These are phyloP conservation scores for Prunus padus DNA, from an alignment of 306 rosid species.

Conservation along the genomic window DNA sequence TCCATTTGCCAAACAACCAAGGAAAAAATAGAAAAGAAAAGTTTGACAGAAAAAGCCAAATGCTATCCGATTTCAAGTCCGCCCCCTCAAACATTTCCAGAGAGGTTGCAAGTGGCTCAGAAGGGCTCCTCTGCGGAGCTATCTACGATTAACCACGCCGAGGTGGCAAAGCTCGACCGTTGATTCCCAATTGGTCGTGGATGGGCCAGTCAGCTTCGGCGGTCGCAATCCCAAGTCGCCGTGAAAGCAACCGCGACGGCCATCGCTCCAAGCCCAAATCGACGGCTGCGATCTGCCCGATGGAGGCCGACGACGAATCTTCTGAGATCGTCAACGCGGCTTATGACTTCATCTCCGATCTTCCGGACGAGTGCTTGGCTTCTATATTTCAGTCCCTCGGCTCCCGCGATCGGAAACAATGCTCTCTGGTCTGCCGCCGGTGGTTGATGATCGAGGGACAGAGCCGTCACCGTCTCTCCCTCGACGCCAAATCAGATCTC, in stretches of 20 bases:
- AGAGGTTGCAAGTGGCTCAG: background rate
- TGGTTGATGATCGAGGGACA: slow-evolving; percentile 90
- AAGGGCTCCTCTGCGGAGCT: slow-evolving; percentile 12
- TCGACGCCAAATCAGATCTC: slow-evolving; percentile 67
- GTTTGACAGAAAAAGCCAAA: slow-evolving; percentile 30
- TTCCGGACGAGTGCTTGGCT: slow-evolving; percentile 90
- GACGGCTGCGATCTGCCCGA: slow-evolving; percentile 54
- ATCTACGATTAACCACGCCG: slow-evolving; percentile 15
- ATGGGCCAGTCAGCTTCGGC: slow-evolving; percentile 96
- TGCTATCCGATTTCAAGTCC: slow-evolving; percentile 58
- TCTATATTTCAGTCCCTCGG: slow-evolving; percentile 68
- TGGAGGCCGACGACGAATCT: slow-evolving; percentile 26
- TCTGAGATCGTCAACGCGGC: slow-evolving; percentile 15
- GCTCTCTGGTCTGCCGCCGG: slow-evolving; percentile 89
- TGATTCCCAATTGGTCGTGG: slow-evolving; percentile 30
- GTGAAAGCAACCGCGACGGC: slow-evolving; percentile 35
- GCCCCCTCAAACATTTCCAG: slow-evolving; percentile 20
- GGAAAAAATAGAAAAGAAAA: background rate
- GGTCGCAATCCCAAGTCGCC: slow-evolving; percentile 49
- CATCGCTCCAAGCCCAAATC: slow-evolving; percentile 53
- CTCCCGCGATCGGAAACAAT: slow-evolving; percentile 73
- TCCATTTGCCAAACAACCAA: slow-evolving; percentile 1
- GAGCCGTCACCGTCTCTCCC: slow-evolving; percentile 87
- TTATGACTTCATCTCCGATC: slow-evolving; percentile 66
- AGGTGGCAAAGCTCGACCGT: slow-evolving; percentile 29